phyloP scores from a whole-genome alignment of 1,284 basidiomycete genomes.

The Microbotryum silenes-acaulis region DNA sequence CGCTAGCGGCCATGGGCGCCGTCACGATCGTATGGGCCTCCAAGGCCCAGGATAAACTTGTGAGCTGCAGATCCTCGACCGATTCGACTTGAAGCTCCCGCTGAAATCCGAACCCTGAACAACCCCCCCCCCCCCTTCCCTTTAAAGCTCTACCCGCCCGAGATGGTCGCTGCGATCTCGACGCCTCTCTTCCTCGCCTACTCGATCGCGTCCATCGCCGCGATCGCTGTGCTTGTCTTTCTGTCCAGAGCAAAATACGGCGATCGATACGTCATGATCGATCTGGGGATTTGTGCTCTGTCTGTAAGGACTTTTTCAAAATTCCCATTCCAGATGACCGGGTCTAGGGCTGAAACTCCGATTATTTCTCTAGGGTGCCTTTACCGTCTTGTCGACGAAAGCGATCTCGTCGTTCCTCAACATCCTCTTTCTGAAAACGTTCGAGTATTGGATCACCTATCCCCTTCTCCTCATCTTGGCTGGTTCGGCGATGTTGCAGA shows the following conservation, averaged over 20 bases:
- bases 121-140: too few species aligned
- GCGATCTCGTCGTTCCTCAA: constrained; percentile 79
- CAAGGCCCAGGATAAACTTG: constrained; percentile 58
- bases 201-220: constrained; percentile 54
- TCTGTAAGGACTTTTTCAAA: constrained; percentile 46
- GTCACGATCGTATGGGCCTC: constrained; percentile 82
- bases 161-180: constrained; percentile 61
- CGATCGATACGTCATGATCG: constrained; percentile 65
- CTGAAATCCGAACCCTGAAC: too few species aligned
- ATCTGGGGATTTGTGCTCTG: constrained; percentile 78
- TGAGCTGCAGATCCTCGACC: constrained; percentile 38
- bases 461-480: constrained; percentile 54
- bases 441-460: constrained; percentile 45
- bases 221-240: constrained; percentile 29
- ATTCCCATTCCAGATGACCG: too few species aligned
- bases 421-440: constrained; percentile 62
- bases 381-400: constrained; percentile 90
- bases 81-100: background rate
- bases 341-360: too few species aligned
- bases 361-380: constrained; percentile 57
- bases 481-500: constrained; percentile 76
- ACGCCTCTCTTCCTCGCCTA: constrained; percentile 68
- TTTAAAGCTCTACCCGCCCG: constrained; percentile 51
- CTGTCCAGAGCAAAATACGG: constrained; percentile 57
- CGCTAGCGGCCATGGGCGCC: constrained; percentile 72